Evolutionary conservation across 371 early-diverging fungal genomes (phyloP).

Genomic region (Actinomucor elegans): DNA sequence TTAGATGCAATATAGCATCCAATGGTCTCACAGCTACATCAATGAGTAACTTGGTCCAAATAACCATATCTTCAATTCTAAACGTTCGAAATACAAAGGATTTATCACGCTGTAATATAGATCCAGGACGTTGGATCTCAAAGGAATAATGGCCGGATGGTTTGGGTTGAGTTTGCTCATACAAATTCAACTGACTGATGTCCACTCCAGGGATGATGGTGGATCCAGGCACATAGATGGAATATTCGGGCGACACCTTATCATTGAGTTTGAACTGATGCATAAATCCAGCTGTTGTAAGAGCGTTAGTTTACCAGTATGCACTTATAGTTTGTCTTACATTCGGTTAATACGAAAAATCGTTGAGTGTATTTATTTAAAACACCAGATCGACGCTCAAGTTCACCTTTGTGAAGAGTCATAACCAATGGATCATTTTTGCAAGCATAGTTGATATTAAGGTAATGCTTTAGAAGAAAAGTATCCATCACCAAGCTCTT

Average conservation of each 20-base stretch:
- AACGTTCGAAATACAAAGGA: conserved; percentile 9
- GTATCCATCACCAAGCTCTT: conserved; percentile 34
- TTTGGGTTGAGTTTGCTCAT: neutral
- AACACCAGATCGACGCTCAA: conserved; percentile 37
- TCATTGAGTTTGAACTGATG: conserved; percentile 41
- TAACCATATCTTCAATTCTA: conserved; percentile 2
- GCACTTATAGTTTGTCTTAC: conserved; percentile 24
- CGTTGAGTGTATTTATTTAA: conserved; percentile 30
- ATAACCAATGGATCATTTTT: conserved; percentile 37
- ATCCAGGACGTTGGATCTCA: conserved; percentile 14
- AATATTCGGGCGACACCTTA: conserved; percentile 35
- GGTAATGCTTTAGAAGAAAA: conserved; percentile 29
- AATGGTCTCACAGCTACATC: conserved; percentile 1
- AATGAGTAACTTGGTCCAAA: conserved; percentile 8
- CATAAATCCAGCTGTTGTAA: conserved; percentile 32
- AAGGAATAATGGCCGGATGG: conserved; percentile 2
- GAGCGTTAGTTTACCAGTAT: too few species aligned
- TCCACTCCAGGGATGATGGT: conserved; percentile 13
- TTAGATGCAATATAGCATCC: neutral
- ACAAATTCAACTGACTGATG: neutral
- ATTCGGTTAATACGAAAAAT: conserved; percentile 38
- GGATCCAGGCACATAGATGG: conserved; percentile 32
- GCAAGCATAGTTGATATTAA: conserved; percentile 40
- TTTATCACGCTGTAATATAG: conserved; percentile 20
- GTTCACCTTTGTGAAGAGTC: conserved; percentile 35